Base-by-base conservation (phyloP, 371 early-diverging fungal species). In the Rhizopus microsporus region DNA sequence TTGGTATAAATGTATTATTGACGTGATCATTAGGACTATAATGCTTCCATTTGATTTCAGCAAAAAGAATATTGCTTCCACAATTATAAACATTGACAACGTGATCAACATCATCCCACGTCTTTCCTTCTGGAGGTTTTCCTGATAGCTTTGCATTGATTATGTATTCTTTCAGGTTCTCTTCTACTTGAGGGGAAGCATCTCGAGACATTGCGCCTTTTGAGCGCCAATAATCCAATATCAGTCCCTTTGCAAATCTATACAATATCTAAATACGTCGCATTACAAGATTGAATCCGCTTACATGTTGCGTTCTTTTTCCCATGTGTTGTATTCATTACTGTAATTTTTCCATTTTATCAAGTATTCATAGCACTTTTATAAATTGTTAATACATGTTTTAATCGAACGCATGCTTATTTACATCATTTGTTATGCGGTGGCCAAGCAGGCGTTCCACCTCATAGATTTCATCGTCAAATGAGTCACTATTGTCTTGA, bases 271-370 rank as follows among this genome's bases (percentile, higher is more conserved):
- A 4, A 13, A 37, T 33, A 6, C 4, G 33, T 57, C n/a, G 13
- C 31, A 35, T 2, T 6, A 1, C 29, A 31, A 23, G 29, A 32
- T 39, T 16, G n/a, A 30, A 30, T n/a, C 5, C 4, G 42, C 58
- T 43, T 64, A 72, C 72, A 72, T 55, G 13, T 72, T 65, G 1
- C 30, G 15, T 46, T 72, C 72, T 10, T 54, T 57, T 50, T 72
- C 72, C 72, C 72, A 72, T 0, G 72, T 68, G 40, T 68, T 68
- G 6, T 44, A 37, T 3, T 55, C 49, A 7, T 58, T 49, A 32
- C 44, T 60, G 55, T 72, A 72, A 29, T 60, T 57, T 48, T 72
- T 66, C 72, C 72, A 72, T 48, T 72, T 72, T 30, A 72, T 60
- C 4, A 62, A 47, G 38, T 72, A 72, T 32, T 68, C 69, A 7